phyloP scores from a whole-genome alignment of 1,284 basidiomycete genomes.

The Pseudozyma sp. region DNA sequence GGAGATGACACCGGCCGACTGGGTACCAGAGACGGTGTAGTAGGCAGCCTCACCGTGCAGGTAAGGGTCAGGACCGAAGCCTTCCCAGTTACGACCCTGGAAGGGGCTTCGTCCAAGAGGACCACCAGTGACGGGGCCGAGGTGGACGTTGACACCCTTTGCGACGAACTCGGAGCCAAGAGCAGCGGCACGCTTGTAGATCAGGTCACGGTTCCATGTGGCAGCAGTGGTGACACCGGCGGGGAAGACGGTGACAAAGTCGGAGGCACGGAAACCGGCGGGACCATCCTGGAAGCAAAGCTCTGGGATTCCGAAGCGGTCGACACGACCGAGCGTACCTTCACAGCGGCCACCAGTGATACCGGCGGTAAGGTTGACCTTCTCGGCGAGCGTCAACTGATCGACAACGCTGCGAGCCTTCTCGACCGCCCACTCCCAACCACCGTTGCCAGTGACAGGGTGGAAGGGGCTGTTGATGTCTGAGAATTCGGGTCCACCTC shows the following conservation, averaged over 20 bases:
- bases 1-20: slow-evolving; percentile 38
- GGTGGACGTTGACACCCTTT: slow-evolving; percentile 44
- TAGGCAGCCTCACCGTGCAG: slow-evolving; percentile 41
- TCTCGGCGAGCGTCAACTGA: slow-evolving; percentile 48
- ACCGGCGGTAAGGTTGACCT: slow-evolving; percentile 48
- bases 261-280: slow-evolving; percentile 39
- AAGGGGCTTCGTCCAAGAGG: slow-evolving; percentile 42
- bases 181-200: slow-evolving; percentile 31
- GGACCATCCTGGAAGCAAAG: slow-evolving; percentile 52
- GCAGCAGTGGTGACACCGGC: slow-evolving; percentile 45
- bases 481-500: slow-evolving; percentile 32
- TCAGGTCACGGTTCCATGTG: slow-evolving; percentile 45
- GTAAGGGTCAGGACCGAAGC: slow-evolving; percentile 44
- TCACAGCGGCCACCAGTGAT: slow-evolving; percentile 34
- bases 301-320: slow-evolving; percentile 45
- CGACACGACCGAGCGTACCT: slow-evolving; percentile 38
- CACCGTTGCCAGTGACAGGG: slow-evolving; percentile 37
- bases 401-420: slow-evolving; percentile 33
- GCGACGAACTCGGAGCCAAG: slow-evolving; percentile 44
- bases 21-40: slow-evolving; percentile 39
- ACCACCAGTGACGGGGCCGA: slow-evolving; percentile 66
- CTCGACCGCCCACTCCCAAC: slow-evolving; percentile 40
- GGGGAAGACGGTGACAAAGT: slow-evolving; percentile 51
- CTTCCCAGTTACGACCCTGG: slow-evolving; percentile 48
- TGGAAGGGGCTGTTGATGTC: slow-evolving; percentile 39